Percentiles rank a stretch among this genome's conserved stretches.
Evolutionary conservation across 1,284 basidiomycete species (phyloP).

Genomic region (Xerocomus cyaneibrunnescens): DNA sequence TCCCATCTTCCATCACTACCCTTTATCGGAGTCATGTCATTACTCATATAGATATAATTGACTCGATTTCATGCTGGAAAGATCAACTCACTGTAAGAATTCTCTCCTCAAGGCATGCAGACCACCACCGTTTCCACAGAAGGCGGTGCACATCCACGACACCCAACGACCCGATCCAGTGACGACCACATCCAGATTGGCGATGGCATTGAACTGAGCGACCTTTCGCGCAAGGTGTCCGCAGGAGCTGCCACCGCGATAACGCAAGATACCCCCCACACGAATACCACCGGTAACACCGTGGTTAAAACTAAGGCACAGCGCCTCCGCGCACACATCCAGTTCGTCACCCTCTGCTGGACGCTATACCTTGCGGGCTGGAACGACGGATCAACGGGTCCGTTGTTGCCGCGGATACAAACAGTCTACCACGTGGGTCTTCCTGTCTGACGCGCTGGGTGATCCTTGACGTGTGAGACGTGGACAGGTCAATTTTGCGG

Average conservation of each 20-base stretch:
- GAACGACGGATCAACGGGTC: constrained; percentile 36
- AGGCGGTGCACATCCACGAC: constrained; percentile 10
- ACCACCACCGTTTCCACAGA: constrained; percentile 2
- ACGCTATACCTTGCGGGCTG: constrained; percentile 32
- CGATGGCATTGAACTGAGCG: constrained; percentile 11
- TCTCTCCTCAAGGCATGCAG: constrained; percentile 12
- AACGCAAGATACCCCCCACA: not conserved
- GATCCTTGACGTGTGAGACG: not conserved
- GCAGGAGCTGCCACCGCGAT: not conserved
- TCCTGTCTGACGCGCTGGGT: not conserved
- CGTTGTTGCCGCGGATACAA: constrained; percentile 35
- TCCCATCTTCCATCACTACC: no score
- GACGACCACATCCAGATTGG: not conserved
- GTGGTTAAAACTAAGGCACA: constrained; percentile 21
- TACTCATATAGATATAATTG: constrained; percentile 12
- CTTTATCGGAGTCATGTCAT: not conserved
- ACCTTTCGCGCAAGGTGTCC: constrained; percentile 8
- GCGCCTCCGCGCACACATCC: constrained; percentile 23
- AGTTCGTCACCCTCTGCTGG: constrained; percentile 34
- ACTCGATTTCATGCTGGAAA: not conserved
- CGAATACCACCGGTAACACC: not conserved
- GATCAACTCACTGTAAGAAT: not conserved
- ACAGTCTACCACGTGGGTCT: constrained; percentile 28
- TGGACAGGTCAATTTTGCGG: constrained; percentile 27
- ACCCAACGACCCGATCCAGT: constrained; percentile 3